Conservation (phyloP, 1,284 basidiomycete genomes). For the Sutorius eximius region DNA sequence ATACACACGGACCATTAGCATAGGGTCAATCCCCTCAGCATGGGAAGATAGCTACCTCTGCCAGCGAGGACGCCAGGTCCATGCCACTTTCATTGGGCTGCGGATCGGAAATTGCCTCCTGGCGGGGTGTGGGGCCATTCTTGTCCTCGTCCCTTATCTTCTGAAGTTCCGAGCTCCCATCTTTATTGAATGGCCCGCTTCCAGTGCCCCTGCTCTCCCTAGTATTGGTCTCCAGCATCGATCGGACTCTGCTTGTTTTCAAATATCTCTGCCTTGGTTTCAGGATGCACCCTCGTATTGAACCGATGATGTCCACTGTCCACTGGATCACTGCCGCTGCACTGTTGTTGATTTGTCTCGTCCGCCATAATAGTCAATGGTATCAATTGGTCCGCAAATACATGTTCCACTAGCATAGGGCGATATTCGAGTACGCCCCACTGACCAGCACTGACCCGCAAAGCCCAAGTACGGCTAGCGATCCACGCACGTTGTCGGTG, state of each 20-base stretch:
- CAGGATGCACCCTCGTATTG: no score
- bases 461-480: no score
- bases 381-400: not conserved
- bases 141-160: not conserved
- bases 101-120: not conserved
- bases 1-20: constrained; percentile 5
- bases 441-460: not conserved
- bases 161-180: not conserved
- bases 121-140: no score
- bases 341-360: no score
- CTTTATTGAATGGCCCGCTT: not conserved
- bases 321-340: no score
- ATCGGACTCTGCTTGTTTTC: no score
- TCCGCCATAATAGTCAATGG: no score
- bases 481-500: not conserved
- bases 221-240: no score
- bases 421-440: not conserved
- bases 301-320: no score
- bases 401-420: no score
- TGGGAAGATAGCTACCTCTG: not conserved
- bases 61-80: not conserved
- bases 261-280: no score
- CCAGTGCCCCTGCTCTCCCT: no score
- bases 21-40: not conserved
- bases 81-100: not conserved